Conservation (phyloP, 2,329 filamentous ascomycete species). For the Colletotrichum sp. region DNA sequence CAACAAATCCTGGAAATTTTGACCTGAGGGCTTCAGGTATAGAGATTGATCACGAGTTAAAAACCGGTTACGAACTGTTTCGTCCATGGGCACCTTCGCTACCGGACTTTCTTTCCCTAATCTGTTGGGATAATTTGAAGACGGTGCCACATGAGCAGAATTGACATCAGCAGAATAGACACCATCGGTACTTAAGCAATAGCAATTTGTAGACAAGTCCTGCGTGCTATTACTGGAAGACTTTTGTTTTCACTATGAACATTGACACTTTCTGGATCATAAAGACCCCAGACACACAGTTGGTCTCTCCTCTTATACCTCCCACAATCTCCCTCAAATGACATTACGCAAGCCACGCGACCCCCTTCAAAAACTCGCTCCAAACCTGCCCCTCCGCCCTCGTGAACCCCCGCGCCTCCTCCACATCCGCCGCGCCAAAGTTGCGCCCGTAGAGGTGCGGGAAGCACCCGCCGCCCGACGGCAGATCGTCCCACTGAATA, state of each 20-base stretch:
- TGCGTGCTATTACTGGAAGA: not conserved
- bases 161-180: not conserved
- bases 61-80: accelerated
- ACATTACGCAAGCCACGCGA: constrained; percentile 40
- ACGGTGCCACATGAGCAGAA: not conserved
- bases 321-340: not conserved
- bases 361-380: constrained; percentile 46
- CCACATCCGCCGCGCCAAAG: constrained; percentile 58
- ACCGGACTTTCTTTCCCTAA: not conserved
- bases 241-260: accelerated
- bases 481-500: constrained; percentile 63
- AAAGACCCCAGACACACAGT: too few species aligned
- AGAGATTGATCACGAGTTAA: not conserved
- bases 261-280: too few species aligned
- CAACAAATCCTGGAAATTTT: too few species aligned
- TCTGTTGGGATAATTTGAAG: not conserved
- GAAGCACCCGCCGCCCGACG: constrained; percentile 48
- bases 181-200: accelerated
- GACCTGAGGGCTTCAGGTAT: accelerated
- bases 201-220: not conserved
- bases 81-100: not conserved
- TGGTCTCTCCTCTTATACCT: not conserved
- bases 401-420: constrained; percentile 49
- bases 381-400: constrained; percentile 51
- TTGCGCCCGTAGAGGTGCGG: constrained; percentile 63